Evolutionary conservation across 1,284 basidiomycete species (phyloP).

Genomic region (Sporisorium scitamineum): DNA sequence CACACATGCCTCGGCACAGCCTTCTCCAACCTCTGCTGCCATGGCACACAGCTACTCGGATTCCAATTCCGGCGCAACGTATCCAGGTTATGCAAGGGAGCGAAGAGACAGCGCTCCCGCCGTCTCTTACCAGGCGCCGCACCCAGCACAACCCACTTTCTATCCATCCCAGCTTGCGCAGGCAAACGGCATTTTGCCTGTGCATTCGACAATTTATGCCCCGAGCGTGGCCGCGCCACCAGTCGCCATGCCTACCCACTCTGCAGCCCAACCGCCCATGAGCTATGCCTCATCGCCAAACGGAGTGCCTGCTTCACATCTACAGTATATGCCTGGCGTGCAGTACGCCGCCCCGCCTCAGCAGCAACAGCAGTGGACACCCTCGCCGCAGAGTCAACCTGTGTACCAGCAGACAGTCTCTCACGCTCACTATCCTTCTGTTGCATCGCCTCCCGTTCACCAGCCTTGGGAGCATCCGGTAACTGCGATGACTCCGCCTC

Average conservation of each 20-base stretch:
- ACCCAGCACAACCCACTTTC: conserved; percentile 5
- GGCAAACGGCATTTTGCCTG: background rate
- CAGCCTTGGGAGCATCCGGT: conserved; percentile 24
- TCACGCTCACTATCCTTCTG: conserved; percentile 3
- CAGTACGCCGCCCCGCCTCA: conserved; percentile 19
- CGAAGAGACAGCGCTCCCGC: conserved; percentile 36
- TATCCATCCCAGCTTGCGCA: conserved; percentile 19
- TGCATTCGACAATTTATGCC: conserved; percentile 15
- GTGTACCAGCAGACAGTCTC: conserved; percentile 10
- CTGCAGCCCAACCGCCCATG: conserved; percentile 11
- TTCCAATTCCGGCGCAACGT: conserved; percentile 3
- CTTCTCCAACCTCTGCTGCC: conserved; percentile 17
- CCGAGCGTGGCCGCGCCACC: background rate
- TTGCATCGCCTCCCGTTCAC: conserved; percentile 7
- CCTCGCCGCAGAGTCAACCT: conserved; percentile 20
- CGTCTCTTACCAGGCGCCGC: conserved; percentile 12
- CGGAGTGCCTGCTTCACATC: conserved; percentile 23
- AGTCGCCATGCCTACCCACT: background rate
- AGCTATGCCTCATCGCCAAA: conserved; percentile 9
- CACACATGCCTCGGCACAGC: conserved; percentile 6
- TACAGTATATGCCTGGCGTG: conserved; percentile 12
- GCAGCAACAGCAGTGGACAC: conserved; percentile 25
- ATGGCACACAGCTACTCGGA: conserved; percentile 37
- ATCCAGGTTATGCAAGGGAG: conserved; percentile 18
- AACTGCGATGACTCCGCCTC: conserved; percentile 7